Base-by-base conservation (phyloP, 2,329 filamentous ascomycete genomes). In the Alternaria ethzedia region DNA sequence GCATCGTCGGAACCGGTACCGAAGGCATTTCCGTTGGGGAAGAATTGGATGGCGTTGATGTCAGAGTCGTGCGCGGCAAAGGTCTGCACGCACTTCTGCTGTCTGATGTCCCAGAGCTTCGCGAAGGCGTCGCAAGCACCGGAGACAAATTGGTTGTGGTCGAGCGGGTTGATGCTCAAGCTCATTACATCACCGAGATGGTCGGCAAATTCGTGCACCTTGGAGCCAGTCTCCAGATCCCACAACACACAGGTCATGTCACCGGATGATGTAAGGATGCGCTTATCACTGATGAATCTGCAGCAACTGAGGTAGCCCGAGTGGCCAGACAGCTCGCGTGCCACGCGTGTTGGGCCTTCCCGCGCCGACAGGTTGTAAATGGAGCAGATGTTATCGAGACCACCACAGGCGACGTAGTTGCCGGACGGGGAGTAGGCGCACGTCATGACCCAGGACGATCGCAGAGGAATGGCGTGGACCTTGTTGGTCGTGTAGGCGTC, bases 241-340 rank as follows among this genome's bases (percentile, higher is more conserved):
- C 96, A 99, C 78, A 98, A 92, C 91, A 98, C 97, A 82, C 96
- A 99, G 56, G 96, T 99, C 96, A 99, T 99, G 80, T 99, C 96
- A 68, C 96, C 96, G 3, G 96, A 99, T 0, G 96, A 98, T 64
- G 96, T 99, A 69, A 99, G 89, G 77, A 99, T 98, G 78, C 93
- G 94, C 78, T 96, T 91, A 84, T 99, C 96, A 81, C 97, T 98
- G 85, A 98, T 97, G 82, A 99, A 99, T 69, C 96, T 91, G 81
- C 96, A 98, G 91, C 96, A 99, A 21, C 94, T 97, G 47, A 99
- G 89, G 78, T 99, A 99, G 54, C 96, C 96, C 47, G 95, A 97
- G 81, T 99, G 96, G 46, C 96, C 96, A 30, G 96, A 98, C 52
- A 99, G 87, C 83, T 99, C 96, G 70, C 95, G 90, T 69, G 95